A percentile compares a stretch with the other conserved stretches of the same genome.
Conservation (phyloP, 2,329 filamentous ascomycete genomes). For the Aspergillus melleus region DNA sequence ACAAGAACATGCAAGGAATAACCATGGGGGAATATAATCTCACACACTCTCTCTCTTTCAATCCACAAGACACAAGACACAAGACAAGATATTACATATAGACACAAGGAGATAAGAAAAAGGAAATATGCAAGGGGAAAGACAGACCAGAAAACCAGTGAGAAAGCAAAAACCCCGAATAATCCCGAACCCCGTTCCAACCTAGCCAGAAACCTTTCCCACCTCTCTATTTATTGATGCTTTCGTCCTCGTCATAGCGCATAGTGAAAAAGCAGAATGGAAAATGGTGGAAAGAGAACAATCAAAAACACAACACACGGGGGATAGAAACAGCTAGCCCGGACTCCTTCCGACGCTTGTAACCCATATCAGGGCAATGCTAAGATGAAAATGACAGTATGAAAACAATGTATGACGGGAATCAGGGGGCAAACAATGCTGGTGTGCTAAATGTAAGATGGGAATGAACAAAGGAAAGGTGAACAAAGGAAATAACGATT, state of each 20-base stretch:
- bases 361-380: conserved; percentile 20
- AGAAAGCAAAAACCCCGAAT: conserved; percentile 14
- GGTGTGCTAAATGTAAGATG: conserved; percentile 23
- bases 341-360: conserved; percentile 27
- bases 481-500: conserved; percentile 17
- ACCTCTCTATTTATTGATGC: conserved; percentile 25
- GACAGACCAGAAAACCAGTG: conserved; percentile 7
- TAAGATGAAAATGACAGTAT: conserved; percentile 22
- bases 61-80: neutral
- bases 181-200: conserved; percentile 18
- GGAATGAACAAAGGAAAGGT: conserved; percentile 25
- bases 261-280: conserved; percentile 18
- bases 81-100: neutral
- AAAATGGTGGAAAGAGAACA: conserved; percentile 13
- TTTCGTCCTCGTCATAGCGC: conserved; percentile 26
- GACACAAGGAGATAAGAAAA: conserved; percentile 3
- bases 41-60: neutral
- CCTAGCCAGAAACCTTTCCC: conserved; percentile 25
- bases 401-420: conserved; percentile 15
- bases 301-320: conserved; percentile 7
- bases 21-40: neutral
- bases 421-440: conserved; percentile 11
- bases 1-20: neutral
- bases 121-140: neutral
- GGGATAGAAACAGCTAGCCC: conserved; percentile 22